These are phyloP conservation scores for Wallacemonas collosoma DNA, from an alignment of 208 protist species.

Conservation along the genomic window DNA sequence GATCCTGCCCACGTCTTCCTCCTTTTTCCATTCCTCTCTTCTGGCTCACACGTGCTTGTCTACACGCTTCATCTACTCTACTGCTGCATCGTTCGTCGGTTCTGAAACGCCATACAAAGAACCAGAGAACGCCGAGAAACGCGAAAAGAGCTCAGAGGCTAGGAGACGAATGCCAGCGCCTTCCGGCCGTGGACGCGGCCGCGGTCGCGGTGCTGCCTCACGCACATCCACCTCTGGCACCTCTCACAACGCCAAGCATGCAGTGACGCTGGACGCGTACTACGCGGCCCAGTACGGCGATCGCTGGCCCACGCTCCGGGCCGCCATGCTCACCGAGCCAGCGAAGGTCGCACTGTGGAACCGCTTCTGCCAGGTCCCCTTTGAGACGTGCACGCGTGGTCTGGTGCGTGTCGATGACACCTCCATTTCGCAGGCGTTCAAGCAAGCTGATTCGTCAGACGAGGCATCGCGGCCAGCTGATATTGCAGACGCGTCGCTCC, in stretches of 20 bases:
- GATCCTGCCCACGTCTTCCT: no score
- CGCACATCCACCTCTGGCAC: not conserved
- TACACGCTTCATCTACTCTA: no score
- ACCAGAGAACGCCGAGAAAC: not conserved
- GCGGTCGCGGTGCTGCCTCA: not conserved
- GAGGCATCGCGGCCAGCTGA: not conserved
- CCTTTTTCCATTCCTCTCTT: no score
- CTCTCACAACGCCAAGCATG: slow-evolving; percentile 2
- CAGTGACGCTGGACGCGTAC: slow-evolving; percentile 63
- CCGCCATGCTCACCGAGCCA: slow-evolving; percentile 43
- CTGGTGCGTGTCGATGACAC: slow-evolving; percentile 53
- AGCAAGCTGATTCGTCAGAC: not conserved
- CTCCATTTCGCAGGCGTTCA: slow-evolving; percentile 53
- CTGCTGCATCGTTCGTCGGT: no score
- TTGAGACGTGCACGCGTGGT: slow-evolving; percentile 50
- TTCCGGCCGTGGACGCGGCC: slow-evolving; percentile 4
- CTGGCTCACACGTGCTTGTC: no score
- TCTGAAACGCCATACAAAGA: not conserved
- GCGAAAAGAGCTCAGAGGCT: not conserved
- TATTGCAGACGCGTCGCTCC: not conserved
- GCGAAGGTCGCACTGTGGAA: slow-evolving; percentile 80
- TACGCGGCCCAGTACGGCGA: slow-evolving; percentile 70
- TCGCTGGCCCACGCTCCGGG: slow-evolving; percentile 66
- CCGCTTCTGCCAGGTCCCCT: slow-evolving; percentile 76
- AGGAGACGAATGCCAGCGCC: not conserved